Conservation (phyloP, 345 rosid genomes). For the Adansonia digitata region DNA sequence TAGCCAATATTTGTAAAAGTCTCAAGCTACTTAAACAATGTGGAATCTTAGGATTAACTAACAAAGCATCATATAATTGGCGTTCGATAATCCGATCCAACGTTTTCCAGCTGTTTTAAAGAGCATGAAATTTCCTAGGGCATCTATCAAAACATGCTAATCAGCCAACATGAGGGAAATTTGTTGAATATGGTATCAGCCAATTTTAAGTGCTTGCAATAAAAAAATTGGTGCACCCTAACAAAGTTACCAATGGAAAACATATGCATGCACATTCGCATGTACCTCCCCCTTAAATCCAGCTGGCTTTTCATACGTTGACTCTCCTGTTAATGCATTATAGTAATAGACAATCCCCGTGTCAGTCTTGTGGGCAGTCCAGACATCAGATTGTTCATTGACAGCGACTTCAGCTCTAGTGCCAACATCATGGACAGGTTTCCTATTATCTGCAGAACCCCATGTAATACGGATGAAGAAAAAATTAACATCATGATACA, state of each 20-base stretch:
- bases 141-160: background rate
- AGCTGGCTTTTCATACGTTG: slow-evolving; percentile 84
- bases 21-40: background rate
- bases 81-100: background rate
- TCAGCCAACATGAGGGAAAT: background rate
- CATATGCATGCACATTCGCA: slow-evolving; percentile 17
- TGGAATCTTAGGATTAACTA: background rate
- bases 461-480: slow-evolving; percentile 26
- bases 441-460: slow-evolving; percentile 53
- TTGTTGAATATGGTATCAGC: background rate
- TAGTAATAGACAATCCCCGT: slow-evolving; percentile 77
- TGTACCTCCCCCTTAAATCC: slow-evolving; percentile 77
- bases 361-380: slow-evolving; percentile 96
- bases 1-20: background rate
- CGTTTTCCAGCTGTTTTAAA: background rate
- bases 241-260: background rate
- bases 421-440: slow-evolving; percentile 34
- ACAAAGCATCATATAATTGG: background rate
- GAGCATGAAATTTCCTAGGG: background rate
- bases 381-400: slow-evolving; percentile 50
- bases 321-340: slow-evolving; percentile 80
- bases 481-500: slow-evolving; percentile 31
- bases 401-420: slow-evolving; percentile 28
- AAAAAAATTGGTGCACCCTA: background rate
- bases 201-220: background rate